Base-by-base conservation (phyloP, 768 basidiomycete species). In the Leccinum incarnatum region DNA sequence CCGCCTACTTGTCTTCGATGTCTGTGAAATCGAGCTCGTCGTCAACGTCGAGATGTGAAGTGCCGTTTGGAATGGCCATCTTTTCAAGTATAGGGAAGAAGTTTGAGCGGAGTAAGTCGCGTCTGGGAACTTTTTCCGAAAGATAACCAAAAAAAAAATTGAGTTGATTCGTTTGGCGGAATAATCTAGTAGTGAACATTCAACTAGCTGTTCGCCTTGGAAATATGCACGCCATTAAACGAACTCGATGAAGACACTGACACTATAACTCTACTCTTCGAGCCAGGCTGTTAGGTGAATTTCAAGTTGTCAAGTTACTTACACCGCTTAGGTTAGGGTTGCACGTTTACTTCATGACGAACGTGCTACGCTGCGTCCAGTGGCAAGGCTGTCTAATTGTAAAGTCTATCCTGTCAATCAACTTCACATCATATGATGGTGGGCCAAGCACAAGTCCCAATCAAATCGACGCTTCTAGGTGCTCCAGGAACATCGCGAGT, bases 1-100 rank as follows among this genome's bases (percentile, higher is more conserved):
- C 19, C 14, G 72, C 83, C 56, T 63, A 94, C 93, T 91, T 92
- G 74, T 80, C 83, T 71, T 95, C 93, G 63, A 96, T 93, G 71
- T 95, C 93, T 49, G 87, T 83, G 71, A 87, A 95, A 73, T 95
- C 93, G 66, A 93, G 91, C 55, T 83, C 84, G 51, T 89, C 85
- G 60, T 83, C 83, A 64, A 77, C 72, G 63, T 74, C 69, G 53
- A 65, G 60, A 51, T 72, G 63, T 36, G 64, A 60, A 37, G 59
- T 52, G 57, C 69, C 72, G 54, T 75, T 77, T 45, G 77, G 64
- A 64, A 75, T 71, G 59, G 83, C 72, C 84, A 86, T 76, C 78
- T 72, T 76, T 42, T 42, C 42, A 42, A 42, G 76, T 34, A 27
- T 36, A n/a, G 42, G 30, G 54, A 32, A 36, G 45, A 54, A 47